Base-by-base conservation (phyloP, 2,329 filamentous ascomycete genomes). In the Laburnicola sp. region DNA sequence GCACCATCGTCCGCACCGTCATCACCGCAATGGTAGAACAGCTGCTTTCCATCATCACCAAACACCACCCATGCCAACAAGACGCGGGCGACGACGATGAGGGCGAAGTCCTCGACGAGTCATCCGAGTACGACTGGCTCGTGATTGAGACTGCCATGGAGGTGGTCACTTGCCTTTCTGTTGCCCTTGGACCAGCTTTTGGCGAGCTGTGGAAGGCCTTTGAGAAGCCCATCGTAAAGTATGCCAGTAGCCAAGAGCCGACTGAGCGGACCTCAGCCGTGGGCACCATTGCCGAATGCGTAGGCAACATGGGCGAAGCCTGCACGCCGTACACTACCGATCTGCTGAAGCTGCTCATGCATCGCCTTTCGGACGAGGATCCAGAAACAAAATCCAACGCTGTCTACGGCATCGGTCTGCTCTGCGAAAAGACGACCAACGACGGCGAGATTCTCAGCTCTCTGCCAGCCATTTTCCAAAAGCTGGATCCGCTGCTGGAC, bases 51-150 rank as follows among this genome's bases (percentile, higher is more conserved):
- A 86, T 97, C 68, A 87, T 97, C 67, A 93, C 87, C 57, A 92
- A 93, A 75, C 86, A 89, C 56, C 94, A 99, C 76, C 86, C 89
- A 50, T 97, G 91, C 79, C 94, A 99, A 76, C 85, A 93, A 68
- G 93, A 97, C 68, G 84, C 95, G 22, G 89, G 88, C 49, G 91
- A 93, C 62, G 84, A 87, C 56, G 85, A 86, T n/a, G 79, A 86
- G 7, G 84, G 88, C 48, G 84, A 88, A 42, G 78, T 78, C 47
- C 72, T 80, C 9, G 79, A 85, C 43, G 93, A 91, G 70, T 88
- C 88, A 27, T 96, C 93, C 2, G 94, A 99, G 77, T 96, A 96
- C 67, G 94, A 97, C 78, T 97, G 94, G 94, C 84, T 97, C 16
- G 87, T 96, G 45, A 88, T 97, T 48, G 94, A 99, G 77, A 96